Base-by-base conservation (phyloP, 257 asterid species). In the Nicotiana benthamiana region DNA sequence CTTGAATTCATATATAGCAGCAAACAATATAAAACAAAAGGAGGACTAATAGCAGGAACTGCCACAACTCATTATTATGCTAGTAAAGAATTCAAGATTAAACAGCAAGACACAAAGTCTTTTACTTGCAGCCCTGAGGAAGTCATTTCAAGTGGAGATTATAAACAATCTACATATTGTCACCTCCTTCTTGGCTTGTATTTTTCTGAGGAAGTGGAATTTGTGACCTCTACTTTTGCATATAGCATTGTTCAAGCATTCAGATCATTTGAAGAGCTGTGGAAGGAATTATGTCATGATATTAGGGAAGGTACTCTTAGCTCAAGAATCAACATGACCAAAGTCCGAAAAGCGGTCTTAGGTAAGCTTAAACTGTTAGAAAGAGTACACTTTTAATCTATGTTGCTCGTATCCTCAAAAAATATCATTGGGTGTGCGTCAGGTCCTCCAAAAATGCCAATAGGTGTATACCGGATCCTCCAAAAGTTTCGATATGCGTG, bases 1-100 rank as follows among this genome's bases (percentile, higher is more conserved):
- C 91, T 93, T 1, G 98, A 93, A 75, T 87, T 93, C 83, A 93
- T 93, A 72, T 93, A 93, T 82, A 83, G 97, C 86, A 91, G 98
- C 88, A 85, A 87, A 53, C 75, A 86, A 53, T 89, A 79, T 77
- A 85, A 83, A 65, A 93, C 94, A 43, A 89, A 87, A 80, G 92
- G 96, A 1, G 97, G 92, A 3, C 43, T 93, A 80, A 78, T 52
- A 16, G 93, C 87, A 20, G 94, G 96, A 34, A 89, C 93, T 0
- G 96, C 97, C 13, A 93, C 98, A 20, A 89, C 97, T 0, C 98
- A 93, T 57, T 91, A 86, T 4, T 93, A 87, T 26, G 90, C 88
- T 2, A 93, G 97, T 79, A 91, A 91, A 30, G 98, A 93, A 80
- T 93, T 92, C 85, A 90, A 90, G 86, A 83, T 84, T 52, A 93